These are phyloP conservation scores for Saturnispora sekii DNA, from an alignment of 805 yeast genomes.

Conservation along the genomic window DNA sequence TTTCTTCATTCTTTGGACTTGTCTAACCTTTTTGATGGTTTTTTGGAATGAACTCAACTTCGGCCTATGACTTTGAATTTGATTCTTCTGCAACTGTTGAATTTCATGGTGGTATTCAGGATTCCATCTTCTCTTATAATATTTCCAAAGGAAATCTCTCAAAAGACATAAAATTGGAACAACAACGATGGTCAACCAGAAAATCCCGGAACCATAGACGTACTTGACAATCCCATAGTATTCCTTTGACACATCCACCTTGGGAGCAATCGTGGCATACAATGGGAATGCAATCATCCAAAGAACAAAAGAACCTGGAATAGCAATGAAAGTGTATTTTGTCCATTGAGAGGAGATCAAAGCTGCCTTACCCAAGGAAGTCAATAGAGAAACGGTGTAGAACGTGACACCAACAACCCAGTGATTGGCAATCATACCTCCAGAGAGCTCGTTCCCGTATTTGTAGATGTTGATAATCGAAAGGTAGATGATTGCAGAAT, in stretches of 20 bases:
- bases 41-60: constrained; percentile 93
- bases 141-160: constrained; percentile 91
- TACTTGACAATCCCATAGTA: constrained; percentile 71
- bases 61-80: constrained; percentile 90
- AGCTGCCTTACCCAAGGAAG: constrained; percentile 93
- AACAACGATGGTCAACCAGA: constrained; percentile 76
- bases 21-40: constrained; percentile 94
- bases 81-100: constrained; percentile 93
- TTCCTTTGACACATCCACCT: constrained; percentile 70
- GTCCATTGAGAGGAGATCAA: constrained; percentile 91
- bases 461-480: constrained; percentile 61
- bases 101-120: constrained; percentile 94
- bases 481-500: constrained; percentile 75
- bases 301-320: constrained; percentile 82
- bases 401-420: constrained; percentile 95
- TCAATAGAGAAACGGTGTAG: constrained; percentile 77
- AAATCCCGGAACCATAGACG: constrained; percentile 65
- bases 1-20: constrained; percentile 94
- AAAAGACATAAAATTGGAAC: constrained; percentile 69
- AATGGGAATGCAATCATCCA: constrained; percentile 86
- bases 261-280: constrained; percentile 79
- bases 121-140: constrained; percentile 79
- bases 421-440: constrained; percentile 71
- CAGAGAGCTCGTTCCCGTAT: constrained; percentile 52
- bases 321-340: constrained; percentile 80